phyloP scores from a whole-genome alignment of 225 moss, liverwort and hornwort genomes.

The Rhytidiadelphus loreus region DNA sequence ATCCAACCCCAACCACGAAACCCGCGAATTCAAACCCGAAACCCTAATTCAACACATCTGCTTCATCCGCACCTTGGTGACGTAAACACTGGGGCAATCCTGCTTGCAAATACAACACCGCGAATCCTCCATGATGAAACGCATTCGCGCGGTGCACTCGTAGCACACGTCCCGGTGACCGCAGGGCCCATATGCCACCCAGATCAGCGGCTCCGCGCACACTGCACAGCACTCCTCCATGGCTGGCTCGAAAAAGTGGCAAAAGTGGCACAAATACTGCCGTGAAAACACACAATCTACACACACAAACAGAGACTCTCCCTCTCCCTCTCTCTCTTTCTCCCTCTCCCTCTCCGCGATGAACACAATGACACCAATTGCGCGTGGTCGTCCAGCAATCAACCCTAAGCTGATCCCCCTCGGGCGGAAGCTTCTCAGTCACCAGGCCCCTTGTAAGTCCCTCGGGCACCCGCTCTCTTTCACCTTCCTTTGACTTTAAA shows the following conservation, averaged over 20 bases:
- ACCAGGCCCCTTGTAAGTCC: neutral
- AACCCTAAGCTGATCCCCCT: slow-evolving; percentile 7
- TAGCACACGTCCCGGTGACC: slow-evolving; percentile 88
- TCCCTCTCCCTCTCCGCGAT: neutral
- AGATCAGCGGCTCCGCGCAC: slow-evolving; percentile 81
- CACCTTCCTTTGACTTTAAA: neutral
- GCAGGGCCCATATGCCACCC: slow-evolving; percentile 94
- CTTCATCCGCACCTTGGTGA: slow-evolving; percentile 39
- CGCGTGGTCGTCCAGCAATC: neutral
- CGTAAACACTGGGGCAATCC: slow-evolving; percentile 57
- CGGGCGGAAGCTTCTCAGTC: neutral
- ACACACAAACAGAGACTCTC: too few species aligned
- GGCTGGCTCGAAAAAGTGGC: neutral
- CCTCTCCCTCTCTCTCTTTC: neutral
- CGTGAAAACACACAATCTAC: neutral
- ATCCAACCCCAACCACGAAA: neutral
- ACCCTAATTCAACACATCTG: slow-evolving; percentile 9
- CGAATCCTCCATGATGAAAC: slow-evolving; percentile 70
- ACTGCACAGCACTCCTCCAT: slow-evolving; percentile 98
- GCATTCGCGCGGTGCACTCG: slow-evolving; percentile 65
- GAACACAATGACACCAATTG: neutral
- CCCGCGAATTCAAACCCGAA: neutral
- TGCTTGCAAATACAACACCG: slow-evolving; percentile 95
- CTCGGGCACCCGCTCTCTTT: neutral
- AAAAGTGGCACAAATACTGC: neutral